phyloP scores from a whole-genome alignment of 192 early-diverging fungal species.

The Bifiguratus adelaidae region DNA sequence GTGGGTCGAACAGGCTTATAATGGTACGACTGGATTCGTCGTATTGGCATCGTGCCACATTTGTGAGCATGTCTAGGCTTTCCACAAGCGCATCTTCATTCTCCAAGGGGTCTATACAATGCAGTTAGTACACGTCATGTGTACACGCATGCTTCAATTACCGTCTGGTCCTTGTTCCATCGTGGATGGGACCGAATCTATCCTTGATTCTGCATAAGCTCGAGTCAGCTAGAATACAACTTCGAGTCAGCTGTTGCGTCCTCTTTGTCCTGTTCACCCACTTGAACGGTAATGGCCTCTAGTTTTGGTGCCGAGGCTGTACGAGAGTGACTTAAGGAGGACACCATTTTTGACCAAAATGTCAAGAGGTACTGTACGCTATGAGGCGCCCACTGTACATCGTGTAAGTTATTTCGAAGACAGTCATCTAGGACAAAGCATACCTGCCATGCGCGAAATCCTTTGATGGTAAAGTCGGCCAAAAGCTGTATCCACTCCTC shows the following conservation, averaged over 20 bases:
- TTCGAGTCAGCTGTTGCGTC: too few species aligned
- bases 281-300: slow-evolving; percentile 33
- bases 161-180: slow-evolving; percentile 46
- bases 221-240: slow-evolving; percentile 27
- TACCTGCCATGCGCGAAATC: slow-evolving; percentile 55
- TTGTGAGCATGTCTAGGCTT: slow-evolving; percentile 57
- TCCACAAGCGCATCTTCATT: slow-evolving; percentile 59
- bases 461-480: slow-evolving; percentile 51
- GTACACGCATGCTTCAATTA: slow-evolving; percentile 10
- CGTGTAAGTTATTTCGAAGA: too few species aligned
- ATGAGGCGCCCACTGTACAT: slow-evolving; percentile 57
- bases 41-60: slow-evolving; percentile 59
- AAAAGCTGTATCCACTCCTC: slow-evolving; percentile 52
- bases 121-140: neutral
- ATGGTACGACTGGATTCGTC: slow-evolving; percentile 39
- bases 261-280: slow-evolving; percentile 18
- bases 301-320: slow-evolving; percentile 29
- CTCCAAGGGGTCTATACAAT: slow-evolving; percentile 42
- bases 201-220: slow-evolving; percentile 34
- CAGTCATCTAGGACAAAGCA: neutral
- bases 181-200: slow-evolving; percentile 31
- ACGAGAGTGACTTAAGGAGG: slow-evolving; percentile 33
- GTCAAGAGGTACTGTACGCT: slow-evolving; percentile 63
- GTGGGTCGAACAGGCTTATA: slow-evolving; percentile 39
- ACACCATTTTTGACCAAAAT: slow-evolving; percentile 81